These are phyloP conservation scores for Fallopia convolvulus DNA, from an alignment of 148 eudicot genomes.

Conservation along the genomic window DNA sequence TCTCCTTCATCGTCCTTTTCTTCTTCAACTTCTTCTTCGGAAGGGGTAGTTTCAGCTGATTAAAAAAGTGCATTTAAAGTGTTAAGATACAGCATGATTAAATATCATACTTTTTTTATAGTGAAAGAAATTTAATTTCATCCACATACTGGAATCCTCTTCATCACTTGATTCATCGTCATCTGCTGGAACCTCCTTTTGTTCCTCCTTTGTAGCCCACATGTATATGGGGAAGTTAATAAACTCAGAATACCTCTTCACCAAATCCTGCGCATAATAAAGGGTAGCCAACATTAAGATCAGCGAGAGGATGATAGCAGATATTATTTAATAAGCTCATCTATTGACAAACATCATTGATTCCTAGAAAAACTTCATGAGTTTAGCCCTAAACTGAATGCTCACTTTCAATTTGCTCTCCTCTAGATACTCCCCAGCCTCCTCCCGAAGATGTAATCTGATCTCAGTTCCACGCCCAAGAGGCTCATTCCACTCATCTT, in stretches of 20 bases:
- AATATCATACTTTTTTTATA: not conserved
- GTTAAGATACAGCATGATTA: not conserved
- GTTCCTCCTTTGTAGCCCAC: conserved; percentile 91
- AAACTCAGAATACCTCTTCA: conserved; percentile 88
- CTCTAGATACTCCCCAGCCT: conserved; percentile 91
- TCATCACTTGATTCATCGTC: conserved; percentile 87
- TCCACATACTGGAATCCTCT: conserved; percentile 64
- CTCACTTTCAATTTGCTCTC: conserved; percentile 81
- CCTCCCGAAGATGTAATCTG: conserved; percentile 91
- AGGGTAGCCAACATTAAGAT: not conserved
- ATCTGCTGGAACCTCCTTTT: conserved; percentile 95
- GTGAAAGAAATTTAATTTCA: not conserved
- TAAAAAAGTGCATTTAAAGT: not conserved
- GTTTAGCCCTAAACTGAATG: not conserved
- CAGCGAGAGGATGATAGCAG: not conserved
- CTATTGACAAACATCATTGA: not conserved
- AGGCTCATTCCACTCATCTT: conserved; percentile 92
- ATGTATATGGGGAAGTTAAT: conserved; percentile 91
- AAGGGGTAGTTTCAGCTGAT: conserved; percentile 62
- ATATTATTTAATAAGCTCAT: not conserved
- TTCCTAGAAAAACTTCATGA: not conserved
- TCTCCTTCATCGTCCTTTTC: conserved; percentile 65
- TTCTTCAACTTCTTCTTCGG: conserved; percentile 54
- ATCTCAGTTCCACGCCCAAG: conserved; percentile 99
- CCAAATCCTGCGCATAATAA: conserved; percentile 56